A percentile compares a stretch with the other conserved stretches of the same genome.
Evolutionary conservation across 2,329 filamentous ascomycete species (phyloP).

Genomic region (Neofusicoccum laricinum): DNA sequence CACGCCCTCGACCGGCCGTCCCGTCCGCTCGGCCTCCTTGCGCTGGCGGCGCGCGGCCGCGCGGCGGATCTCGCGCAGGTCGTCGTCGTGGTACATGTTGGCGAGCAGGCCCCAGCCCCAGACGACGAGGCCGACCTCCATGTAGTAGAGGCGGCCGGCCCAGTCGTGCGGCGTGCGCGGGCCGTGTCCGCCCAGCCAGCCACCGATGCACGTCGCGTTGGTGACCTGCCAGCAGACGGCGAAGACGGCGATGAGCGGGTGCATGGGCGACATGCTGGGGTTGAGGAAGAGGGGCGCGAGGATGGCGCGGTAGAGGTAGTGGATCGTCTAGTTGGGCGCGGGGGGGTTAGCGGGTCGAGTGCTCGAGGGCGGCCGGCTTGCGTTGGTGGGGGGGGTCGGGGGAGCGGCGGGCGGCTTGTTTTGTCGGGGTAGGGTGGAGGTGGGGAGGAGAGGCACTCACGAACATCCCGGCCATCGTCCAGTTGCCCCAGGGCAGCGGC

Average conservation of each 20-base stretch:
- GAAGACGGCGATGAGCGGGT: constrained; percentile 62
- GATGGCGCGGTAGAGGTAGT: constrained; percentile 89
- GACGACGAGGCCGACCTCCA: constrained; percentile 65
- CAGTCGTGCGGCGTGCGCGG: constrained; percentile 58
- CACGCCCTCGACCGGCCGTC: constrained; percentile 51
- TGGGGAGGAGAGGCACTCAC: constrained; percentile 39
- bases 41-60: constrained; percentile 62
- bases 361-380: too few relatives aligned
- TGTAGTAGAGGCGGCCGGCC: constrained; percentile 43
- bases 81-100: constrained; percentile 89
- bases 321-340: too few relatives aligned
- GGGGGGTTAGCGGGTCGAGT: too few relatives aligned
- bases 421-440: too few relatives aligned
- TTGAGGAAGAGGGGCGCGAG: constrained; percentile 75
- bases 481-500: constrained; percentile 72
- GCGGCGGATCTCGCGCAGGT: constrained; percentile 80
- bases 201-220: constrained; percentile 75
- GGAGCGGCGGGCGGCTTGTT: too few relatives aligned
- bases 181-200: constrained; percentile 80
- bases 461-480: constrained; percentile 68
- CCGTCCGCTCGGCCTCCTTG: constrained; percentile 44
- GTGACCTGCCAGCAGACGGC: constrained; percentile 73
- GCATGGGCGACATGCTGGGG: constrained; percentile 90
- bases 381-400: too few relatives aligned
- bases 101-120: constrained; percentile 74